Evolutionary conservation across 306 rosid genomes (phyloP).

Genomic region (Crataegus laevigata): DNA sequence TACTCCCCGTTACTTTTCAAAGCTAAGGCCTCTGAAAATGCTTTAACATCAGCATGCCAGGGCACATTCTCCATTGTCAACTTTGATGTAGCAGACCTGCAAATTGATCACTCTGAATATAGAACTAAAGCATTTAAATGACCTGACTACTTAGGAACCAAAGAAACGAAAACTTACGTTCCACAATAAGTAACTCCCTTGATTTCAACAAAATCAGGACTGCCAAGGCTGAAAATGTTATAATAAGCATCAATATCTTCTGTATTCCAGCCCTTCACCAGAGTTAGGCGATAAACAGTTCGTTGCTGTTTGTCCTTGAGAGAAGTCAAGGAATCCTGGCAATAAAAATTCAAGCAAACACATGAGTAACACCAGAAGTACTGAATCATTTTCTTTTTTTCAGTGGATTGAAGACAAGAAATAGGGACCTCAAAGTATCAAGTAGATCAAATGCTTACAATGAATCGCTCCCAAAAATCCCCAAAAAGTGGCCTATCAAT

Average conservation of each 20-base stretch:
- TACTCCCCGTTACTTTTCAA: conserved; percentile 73
- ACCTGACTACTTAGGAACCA: neutral
- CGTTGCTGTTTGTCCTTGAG: conserved; percentile 83
- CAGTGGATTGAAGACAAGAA: too few relatives aligned
- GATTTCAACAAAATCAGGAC: conserved; percentile 93
- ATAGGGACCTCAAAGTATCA: neutral
- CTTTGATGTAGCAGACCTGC: conserved; percentile 86
- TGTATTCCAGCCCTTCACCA: conserved; percentile 96
- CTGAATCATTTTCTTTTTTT: neutral
- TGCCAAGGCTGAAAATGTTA: conserved; percentile 70
- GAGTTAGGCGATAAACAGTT: conserved; percentile 90
- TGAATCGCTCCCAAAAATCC: conserved; percentile 95
- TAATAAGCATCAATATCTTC: conserved; percentile 84
- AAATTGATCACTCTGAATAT: conserved; percentile 18
- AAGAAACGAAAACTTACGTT: conserved; percentile 52
- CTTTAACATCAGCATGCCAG: conserved; percentile 92
- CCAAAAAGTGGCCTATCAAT: conserved; percentile 98
- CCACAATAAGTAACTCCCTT: conserved; percentile 98
- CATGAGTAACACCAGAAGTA: conserved; percentile 2
- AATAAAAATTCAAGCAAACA: conserved; percentile 12
- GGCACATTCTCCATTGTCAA: conserved; percentile 99
- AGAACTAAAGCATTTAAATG: conserved; percentile 6
- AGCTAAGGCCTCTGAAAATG: conserved; percentile 83
- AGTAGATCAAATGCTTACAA: conserved; percentile 42
- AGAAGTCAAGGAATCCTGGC: conserved; percentile 84